Base-by-base conservation (phyloP, 805 yeast species). In the Isabelozyma pseudorhagii region DNA sequence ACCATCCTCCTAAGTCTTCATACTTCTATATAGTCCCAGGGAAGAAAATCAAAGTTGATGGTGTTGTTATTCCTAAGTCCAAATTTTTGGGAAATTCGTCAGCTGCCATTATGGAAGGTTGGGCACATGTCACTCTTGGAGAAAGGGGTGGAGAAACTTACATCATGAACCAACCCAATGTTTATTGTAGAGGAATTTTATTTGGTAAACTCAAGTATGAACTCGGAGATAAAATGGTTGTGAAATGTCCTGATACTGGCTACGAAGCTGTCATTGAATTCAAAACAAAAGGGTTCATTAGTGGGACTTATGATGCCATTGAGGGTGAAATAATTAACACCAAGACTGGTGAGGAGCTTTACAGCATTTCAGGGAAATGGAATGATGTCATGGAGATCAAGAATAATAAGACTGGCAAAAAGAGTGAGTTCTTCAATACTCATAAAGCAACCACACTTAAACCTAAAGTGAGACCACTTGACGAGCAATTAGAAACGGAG, bases 1-100 rank as follows among this genome's bases (percentile, higher is more conserved):
- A 94, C 62, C 99, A 94, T 65, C 98, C 99, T n/a, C 99, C 99
- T 11, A 87, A 94, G 64, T 89, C 97, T 0, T 85, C 96, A 0
- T 94, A 93, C 68, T 94, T 91, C 63, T 94, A 89, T 65, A 75
- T 85, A 68, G 80, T 89, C 38, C 99, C 99, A 0, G 87, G 83
- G 50, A 80, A 81, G 50, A 81, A 82, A 56, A 88, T 94, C 50
- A 81, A 94, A 54, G 90, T 86, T 18, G 99, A 94, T 62, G 99
- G 99, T 29, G 79, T 87, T 11, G 83, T 91, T 15, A 77, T 90
- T 42, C 99, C 99, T 18, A 85, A 81, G 61, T 91, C 97, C 1
- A 81, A 82, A 60, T 94, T 94, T 60, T 74, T 93, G 52, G 99
- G 99, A 31, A 94, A 94, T 63, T 90, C 97, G 1, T 92, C 97